phyloP scores from a whole-genome alignment of 805 yeast species.

The Candida ponderosae region DNA sequence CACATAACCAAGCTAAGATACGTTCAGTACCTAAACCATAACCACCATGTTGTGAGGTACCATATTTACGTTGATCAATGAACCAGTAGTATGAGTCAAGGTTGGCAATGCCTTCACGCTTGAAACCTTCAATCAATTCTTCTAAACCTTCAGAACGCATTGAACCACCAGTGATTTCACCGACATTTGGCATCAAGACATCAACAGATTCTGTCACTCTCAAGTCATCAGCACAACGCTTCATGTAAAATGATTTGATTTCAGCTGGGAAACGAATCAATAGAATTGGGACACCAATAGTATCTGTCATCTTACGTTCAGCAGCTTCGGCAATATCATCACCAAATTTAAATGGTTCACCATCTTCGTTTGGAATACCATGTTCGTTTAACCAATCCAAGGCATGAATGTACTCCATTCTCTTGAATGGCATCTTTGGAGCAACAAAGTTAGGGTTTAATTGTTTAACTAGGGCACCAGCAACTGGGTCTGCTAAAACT shows the following conservation, averaged over 20 bases:
- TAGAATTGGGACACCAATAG: slow-evolving; percentile 86
- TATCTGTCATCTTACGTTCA: slow-evolving; percentile 97
- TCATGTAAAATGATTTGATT: slow-evolving; percentile 97
- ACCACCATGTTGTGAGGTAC: slow-evolving; percentile 98
- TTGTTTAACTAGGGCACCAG: slow-evolving; percentile 84
- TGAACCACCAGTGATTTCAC: slow-evolving; percentile 98
- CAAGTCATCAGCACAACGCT: slow-evolving; percentile 80
- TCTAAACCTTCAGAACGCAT: slow-evolving; percentile 87
- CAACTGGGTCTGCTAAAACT: slow-evolving; percentile 82
- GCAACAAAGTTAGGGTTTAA: slow-evolving; percentile 87
- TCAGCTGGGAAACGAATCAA: slow-evolving; percentile 93
- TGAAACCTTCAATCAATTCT: slow-evolving; percentile 83
- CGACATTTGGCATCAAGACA: slow-evolving; percentile 97
- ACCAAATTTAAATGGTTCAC: slow-evolving; percentile 87
- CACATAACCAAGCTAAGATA: slow-evolving; percentile 95
- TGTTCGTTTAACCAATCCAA: slow-evolving; percentile 95
- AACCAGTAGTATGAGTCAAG: slow-evolving; percentile 86
- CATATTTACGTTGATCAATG: slow-evolving; percentile 91
- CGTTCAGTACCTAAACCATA: slow-evolving; percentile 98
- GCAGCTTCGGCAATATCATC: slow-evolving; percentile 99
- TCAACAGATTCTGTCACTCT: slow-evolving; percentile 98
- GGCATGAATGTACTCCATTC: slow-evolving; percentile 89
- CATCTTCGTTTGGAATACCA: slow-evolving; percentile 91
- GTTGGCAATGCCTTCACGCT: slow-evolving; percentile 83
- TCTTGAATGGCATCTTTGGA: slow-evolving; percentile 80